Evolutionary conservation across 331 rosid genomes (phyloP), one percentile per base, ranked within the genome.

Genomic region (Dryas integrifolia): DNA sequence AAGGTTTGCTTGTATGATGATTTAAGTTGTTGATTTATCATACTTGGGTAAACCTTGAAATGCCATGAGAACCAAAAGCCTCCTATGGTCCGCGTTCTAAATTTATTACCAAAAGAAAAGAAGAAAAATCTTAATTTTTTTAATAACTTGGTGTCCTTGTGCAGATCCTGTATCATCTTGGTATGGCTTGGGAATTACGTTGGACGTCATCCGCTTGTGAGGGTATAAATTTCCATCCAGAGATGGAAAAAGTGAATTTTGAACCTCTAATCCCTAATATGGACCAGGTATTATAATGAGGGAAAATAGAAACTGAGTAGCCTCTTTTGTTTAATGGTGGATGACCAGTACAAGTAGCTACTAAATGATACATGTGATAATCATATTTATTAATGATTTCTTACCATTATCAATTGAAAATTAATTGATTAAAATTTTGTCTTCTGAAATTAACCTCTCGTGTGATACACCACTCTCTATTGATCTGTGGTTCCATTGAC

Each of bases 141-240:
- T n/a, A 7, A 3, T 7, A n/a, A 40, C 72, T 76, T 58, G 9
- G 58, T 40, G 65, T 24, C 73, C 63, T 21, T 45, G 53, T 7
- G 69, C 78, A 91, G 98, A 87, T 93, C 77, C 89, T 91, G 81
- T 78, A 86, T 83, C 98, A 93, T 88, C 86, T 93, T 65, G 94
- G 94, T 68, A 78, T 85, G 85, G 89, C 97, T 58, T 91, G 98
- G 98, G 90, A 88, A 77, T 75, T 93, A 78, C 96, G 92, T 66
- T 93, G 97, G 98, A 78, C 82, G 58, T 74, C 77, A 51, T 70
- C 76, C 81, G 70, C 65, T 65, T 70, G 56, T 76, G 85, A 74
- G 40, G 74, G 78, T 60, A 50, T 72, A 68, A 80, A 40, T 40
- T 62, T 76, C 59, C 14, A 64, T 67, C 63, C 53, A 18, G 79